Base-by-base conservation (phyloP, 2,329 filamentous ascomycete genomes). In the Alternaria triticina region DNA sequence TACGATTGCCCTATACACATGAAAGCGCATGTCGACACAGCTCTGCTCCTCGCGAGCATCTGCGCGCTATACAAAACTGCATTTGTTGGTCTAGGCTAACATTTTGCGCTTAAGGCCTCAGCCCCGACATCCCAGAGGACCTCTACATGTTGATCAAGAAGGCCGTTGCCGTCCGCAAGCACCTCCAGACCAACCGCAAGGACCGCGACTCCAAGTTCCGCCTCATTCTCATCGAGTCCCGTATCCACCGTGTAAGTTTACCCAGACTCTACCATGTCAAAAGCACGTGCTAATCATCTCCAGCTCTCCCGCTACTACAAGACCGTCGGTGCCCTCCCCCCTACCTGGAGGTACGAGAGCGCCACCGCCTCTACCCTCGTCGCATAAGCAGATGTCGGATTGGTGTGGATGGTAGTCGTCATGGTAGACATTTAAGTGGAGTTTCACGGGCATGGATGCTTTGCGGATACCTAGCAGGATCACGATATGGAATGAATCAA, bases 71-170 rank as follows among this genome's bases (percentile, higher is more conserved):
- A 78, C 81, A 81, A 83, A 87, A 87, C 61, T 70, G 76, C 75
- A 74, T 77, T 76, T 77, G 72, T 78, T 76, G 70, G 75, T 77
- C 64, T 75, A 70, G 67, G 70, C 77, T 79, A 76, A 79, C 74
- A 76, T 73, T 70, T 73, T 69, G 74, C 74, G 59, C 69, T 68
- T 72, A 46, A 99, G 96, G 96, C 88, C 94, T 99, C 83, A 95
- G 96, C 78, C 96, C 96, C 83, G 94, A 98, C 84, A 91, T 99
- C 79, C 96, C 96, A 82, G 96, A 99, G 90, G 96, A 99, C 86
- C 91, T 98, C 77, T 99, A 98, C 91, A 97, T 97, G 92, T 89
- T 98, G 84, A 98, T 98, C 93, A 97, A 97, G 92, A 99, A 99
- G 94, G 95, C 96, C 83, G 81, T 78, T 62, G 73, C 76, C 82